Conservation (phyloP, 2,329 filamentous ascomycete genomes). For the Diaporthe caulivora region DNA sequence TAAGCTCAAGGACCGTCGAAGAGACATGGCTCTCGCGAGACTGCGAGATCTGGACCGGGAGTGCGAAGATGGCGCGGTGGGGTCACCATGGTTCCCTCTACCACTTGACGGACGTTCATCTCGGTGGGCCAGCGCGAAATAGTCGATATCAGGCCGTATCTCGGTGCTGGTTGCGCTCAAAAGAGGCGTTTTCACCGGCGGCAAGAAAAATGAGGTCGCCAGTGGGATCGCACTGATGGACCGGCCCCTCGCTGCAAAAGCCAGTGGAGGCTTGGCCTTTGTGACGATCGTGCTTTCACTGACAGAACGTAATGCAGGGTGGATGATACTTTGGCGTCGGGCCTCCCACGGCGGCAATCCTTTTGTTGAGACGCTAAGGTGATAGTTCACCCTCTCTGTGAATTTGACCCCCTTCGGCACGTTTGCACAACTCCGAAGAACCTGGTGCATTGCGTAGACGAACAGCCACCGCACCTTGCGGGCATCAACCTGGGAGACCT, state of each 20-base stretch:
- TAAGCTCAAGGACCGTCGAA: slow-evolving; percentile 51
- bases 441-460: slow-evolving; percentile 80
- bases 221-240: slow-evolving; percentile 33
- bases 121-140: slow-evolving; percentile 59
- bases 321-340: slow-evolving; percentile 39
- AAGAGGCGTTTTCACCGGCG: neutral
- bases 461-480: slow-evolving; percentile 85
- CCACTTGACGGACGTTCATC: slow-evolving; percentile 29
- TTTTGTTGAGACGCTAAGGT: slow-evolving; percentile 58
- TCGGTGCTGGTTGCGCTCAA: slow-evolving; percentile 12
- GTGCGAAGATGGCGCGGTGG: neutral
- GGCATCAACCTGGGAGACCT: slow-evolving; percentile 72
- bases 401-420: slow-evolving; percentile 73
- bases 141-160: slow-evolving; percentile 70
- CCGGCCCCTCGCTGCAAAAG: slow-evolving; percentile 43
- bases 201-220: slow-evolving; percentile 2
- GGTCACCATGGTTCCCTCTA: neutral
- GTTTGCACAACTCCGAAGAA: slow-evolving; percentile 73
- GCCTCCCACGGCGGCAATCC: slow-evolving; percentile 61
- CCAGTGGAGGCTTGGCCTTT: slow-evolving; percentile 46
- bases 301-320: neutral
- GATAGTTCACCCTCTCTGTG: slow-evolving; percentile 68
- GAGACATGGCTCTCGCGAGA: slow-evolving; percentile 46
- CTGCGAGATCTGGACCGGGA: slow-evolving; percentile 40
- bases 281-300: neutral